These are phyloP conservation scores for Suhomyces taliae DNA, from an alignment of 1,139 yeast genomes.

Conservation along the genomic window DNA sequence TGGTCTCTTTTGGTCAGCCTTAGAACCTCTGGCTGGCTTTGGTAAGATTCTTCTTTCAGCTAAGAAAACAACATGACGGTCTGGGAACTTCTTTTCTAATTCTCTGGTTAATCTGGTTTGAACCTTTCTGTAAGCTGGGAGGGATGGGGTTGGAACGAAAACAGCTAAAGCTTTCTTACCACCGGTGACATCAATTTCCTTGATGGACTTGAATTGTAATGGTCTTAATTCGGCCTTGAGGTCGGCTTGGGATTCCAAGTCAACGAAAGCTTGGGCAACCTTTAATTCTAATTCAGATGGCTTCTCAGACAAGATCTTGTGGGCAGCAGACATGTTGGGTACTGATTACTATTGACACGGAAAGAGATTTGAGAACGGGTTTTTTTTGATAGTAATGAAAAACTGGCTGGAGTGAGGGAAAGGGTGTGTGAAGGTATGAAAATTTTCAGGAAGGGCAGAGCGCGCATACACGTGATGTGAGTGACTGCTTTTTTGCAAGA, in stretches of 20 bases:
- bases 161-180: conserved; percentile 99
- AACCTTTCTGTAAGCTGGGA: conserved; percentile 93
- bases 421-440: conserved; percentile 12
- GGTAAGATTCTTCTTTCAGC: conserved; percentile 99
- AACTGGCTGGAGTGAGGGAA: conserved; percentile 2
- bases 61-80: conserved; percentile 98
- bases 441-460: conserved; percentile 7
- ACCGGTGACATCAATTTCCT: conserved; percentile 96
- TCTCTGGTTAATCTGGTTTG: conserved; percentile 98
- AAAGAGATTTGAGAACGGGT: conserved; percentile 6
- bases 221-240: conserved; percentile 98
- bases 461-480: not conserved
- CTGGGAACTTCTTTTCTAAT: conserved; percentile 99
- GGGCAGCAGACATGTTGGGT: conserved; percentile 84
- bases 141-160: conserved; percentile 97
- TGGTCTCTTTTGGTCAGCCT: conserved; percentile 98
- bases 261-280: conserved; percentile 98
- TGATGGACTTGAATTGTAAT: conserved; percentile 97
- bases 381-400: conserved; percentile 7
- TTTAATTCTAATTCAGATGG: conserved; percentile 99
- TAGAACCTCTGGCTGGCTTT: conserved; percentile 89
- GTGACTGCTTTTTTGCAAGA: conserved; percentile 4
- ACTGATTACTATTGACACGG: conserved; percentile 11
- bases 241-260: conserved; percentile 94
- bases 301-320: conserved; percentile 87